Conservation (phyloP, 345 rosid species). For the Gossypium turneri region DNA sequence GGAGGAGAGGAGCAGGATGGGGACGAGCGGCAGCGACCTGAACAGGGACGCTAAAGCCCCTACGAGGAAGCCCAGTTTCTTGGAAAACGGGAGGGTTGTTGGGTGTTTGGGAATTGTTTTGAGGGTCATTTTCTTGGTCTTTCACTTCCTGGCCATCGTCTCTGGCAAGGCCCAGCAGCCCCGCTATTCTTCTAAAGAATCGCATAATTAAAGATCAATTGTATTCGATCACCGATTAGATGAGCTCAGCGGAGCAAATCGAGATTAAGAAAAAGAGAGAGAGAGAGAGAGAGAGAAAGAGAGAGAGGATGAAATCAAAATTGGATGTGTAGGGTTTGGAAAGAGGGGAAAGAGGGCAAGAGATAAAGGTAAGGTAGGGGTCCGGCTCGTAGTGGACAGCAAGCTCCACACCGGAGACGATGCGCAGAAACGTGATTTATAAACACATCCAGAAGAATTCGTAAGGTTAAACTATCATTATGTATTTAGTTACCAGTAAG, state of each 20-base stretch:
- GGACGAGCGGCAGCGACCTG: constrained; percentile 52
- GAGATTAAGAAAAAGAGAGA: too few relatives aligned
- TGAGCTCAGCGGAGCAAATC: background rate
- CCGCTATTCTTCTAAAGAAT: constrained; percentile 74
- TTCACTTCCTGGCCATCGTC: constrained; percentile 54
- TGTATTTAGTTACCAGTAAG: too few relatives aligned
- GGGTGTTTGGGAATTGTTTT: constrained; percentile 18
- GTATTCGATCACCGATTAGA: background rate
- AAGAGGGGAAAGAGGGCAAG: background rate
- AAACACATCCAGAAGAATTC: too few relatives aligned
- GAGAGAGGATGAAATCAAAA: too few relatives aligned
- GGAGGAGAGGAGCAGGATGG: constrained; percentile 52
- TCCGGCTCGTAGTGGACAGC: background rate
- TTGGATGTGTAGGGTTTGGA: too few relatives aligned
- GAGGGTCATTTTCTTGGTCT: constrained; percentile 38
- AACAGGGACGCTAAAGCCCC: constrained; percentile 80
- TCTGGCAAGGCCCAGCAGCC: constrained; percentile 64
- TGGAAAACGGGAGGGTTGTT: constrained; percentile 35
- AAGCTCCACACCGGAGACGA: background rate
- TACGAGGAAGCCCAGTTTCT: constrained; percentile 69
- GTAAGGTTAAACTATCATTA: background rate
- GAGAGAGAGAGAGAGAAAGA: too few relatives aligned
- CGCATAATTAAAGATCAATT: constrained; percentile 47
- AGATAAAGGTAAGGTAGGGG: background rate
- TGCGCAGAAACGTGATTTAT: background rate